Evolutionary conservation across 345 rosid genomes (phyloP).

Genomic region (Lepidium sativum): DNA sequence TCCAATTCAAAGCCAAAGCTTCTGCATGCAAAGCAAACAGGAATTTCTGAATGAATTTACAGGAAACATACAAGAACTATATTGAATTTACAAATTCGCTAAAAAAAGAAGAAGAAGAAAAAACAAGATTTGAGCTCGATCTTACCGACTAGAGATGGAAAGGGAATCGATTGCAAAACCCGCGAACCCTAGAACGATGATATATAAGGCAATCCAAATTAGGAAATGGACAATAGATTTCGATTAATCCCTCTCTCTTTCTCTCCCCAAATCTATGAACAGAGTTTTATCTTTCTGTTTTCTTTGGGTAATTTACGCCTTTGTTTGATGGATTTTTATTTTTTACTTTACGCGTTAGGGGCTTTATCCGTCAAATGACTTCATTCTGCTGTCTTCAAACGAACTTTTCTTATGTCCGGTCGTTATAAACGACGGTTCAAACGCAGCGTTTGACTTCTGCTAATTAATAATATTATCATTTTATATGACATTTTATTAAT

Average conservation of each 20-base stretch:
- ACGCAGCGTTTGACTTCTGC: slow-evolving; percentile 1
- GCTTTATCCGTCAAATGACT: not conserved
- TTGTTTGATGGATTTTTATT: not conserved
- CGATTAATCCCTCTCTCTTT: not conserved
- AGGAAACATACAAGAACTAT: not conserved
- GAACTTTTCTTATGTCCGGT: not conserved
- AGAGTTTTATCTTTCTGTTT: not conserved
- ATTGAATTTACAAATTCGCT: not conserved
- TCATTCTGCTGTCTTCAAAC: not conserved
- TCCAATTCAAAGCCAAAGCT: slow-evolving; percentile 25
- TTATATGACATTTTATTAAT: no score
- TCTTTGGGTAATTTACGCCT: not conserved
- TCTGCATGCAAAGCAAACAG: slow-evolving; percentile 5
- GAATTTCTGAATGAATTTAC: not conserved
- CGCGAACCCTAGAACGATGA: not conserved
- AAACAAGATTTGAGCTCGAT: not conserved
- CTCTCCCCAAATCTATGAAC: not conserved
- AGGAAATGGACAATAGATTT: slow-evolving; percentile 13
- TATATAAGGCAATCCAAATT: slow-evolving; percentile 5
- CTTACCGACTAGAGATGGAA: slow-evolving; percentile 19
- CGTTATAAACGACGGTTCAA: not conserved
- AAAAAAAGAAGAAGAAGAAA: not conserved
- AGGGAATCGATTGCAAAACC: slow-evolving; percentile 4
- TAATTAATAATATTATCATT: not conserved
- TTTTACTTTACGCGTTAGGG: not conserved